Evolutionary conservation across 768 basidiomycete genomes (phyloP).

Genomic region (Tylopilus felleus): DNA sequence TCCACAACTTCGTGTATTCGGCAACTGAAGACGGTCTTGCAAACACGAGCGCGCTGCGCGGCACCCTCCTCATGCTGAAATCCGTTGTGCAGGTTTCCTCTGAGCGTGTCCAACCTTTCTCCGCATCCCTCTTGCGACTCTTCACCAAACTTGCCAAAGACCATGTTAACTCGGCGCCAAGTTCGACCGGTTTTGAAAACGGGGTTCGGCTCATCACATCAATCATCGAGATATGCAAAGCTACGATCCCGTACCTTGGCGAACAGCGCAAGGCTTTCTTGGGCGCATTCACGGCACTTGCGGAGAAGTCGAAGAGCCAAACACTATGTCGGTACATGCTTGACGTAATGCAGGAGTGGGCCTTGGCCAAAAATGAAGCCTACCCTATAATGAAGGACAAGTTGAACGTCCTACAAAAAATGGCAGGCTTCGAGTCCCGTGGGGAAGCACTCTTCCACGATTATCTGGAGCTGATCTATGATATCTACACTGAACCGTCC

Average conservation of each 20-base stretch:
- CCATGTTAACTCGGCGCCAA: conserved; percentile 60
- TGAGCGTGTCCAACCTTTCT: conserved; percentile 81
- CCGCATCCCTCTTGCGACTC: conserved; percentile 72
- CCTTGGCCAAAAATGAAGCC: conserved; percentile 77
- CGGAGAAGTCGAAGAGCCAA: conserved; percentile 85
- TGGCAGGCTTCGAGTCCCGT: conserved; percentile 78
- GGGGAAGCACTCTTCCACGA: conserved; percentile 76
- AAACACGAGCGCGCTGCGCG: conserved; percentile 66
- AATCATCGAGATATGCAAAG: conserved; percentile 85
- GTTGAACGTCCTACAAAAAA: conserved; percentile 81
- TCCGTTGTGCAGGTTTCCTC: conserved; percentile 78
- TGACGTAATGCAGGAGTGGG: conserved; percentile 85
- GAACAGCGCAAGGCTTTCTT: conserved; percentile 85
- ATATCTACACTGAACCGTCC: conserved; percentile 86
- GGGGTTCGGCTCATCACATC: conserved; percentile 64
- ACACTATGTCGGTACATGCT: conserved; percentile 81
- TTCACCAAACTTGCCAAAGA: conserved; percentile 86
- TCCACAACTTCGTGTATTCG: conserved; percentile 72
- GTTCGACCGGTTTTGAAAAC: conserved; percentile 50
- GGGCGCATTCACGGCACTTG: conserved; percentile 70
- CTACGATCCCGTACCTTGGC: conserved; percentile 74
- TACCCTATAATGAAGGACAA: conserved; percentile 97
- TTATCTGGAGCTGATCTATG: conserved; percentile 87
- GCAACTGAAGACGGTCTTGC: conserved; percentile 79
- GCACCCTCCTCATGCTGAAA: conserved; percentile 83